phyloP scores from a whole-genome alignment of 345 rosid species.

The Bruguiera sexangula region DNA sequence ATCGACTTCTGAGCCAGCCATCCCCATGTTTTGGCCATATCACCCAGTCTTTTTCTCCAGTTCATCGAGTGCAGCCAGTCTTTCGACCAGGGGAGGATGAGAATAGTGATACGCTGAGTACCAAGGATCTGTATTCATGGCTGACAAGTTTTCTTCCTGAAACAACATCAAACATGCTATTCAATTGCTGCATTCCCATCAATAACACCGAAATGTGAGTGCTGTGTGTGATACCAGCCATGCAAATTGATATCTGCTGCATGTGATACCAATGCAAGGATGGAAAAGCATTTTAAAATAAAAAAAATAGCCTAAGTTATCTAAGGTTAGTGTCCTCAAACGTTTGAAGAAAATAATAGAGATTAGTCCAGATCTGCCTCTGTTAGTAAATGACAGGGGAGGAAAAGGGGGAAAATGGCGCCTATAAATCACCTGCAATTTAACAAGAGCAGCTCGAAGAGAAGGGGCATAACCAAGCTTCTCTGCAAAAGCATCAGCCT shows the following conservation, averaged over 20 bases:
- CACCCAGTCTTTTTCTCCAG: constrained; percentile 69
- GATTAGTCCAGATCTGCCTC: background rate
- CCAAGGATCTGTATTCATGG: constrained; percentile 98
- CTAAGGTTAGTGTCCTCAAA: background rate
- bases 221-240: too few species aligned
- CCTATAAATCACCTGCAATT: constrained; percentile 67
- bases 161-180: constrained; percentile 6
- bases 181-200: too few species aligned
- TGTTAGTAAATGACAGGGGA: background rate
- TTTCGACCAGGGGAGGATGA: constrained; percentile 92
- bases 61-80: constrained; percentile 76
- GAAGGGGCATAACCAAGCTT: constrained; percentile 75
- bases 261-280: too few species aligned
- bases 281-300: too few species aligned
- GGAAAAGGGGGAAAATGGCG: background rate
- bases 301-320: too few species aligned
- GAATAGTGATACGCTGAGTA: constrained; percentile 97
- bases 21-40: constrained; percentile 8
- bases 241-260: too few species aligned
- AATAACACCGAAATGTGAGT: too few species aligned
- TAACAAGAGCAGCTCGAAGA: constrained; percentile 89
- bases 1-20: background rate
- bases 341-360: background rate
- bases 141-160: constrained; percentile 95
- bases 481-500: constrained; percentile 99